phyloP scores from a whole-genome alignment of 352 stramenopile genomes.

The Phytophthora palmivora region DNA sequence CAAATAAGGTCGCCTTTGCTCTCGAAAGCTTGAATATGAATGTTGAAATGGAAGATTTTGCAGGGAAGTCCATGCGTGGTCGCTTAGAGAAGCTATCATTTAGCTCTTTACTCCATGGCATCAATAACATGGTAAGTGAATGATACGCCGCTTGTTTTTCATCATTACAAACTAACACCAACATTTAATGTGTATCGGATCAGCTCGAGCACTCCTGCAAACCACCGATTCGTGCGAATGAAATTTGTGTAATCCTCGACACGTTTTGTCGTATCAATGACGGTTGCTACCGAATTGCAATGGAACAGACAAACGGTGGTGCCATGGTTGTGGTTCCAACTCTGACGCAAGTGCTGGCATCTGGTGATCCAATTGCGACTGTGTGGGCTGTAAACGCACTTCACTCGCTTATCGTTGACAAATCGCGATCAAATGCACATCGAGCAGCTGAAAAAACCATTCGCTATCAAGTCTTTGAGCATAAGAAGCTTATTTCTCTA shows the following conservation, averaged over 20 bases:
- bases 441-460: slow-evolving; percentile 61
- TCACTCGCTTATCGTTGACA: slow-evolving; percentile 69
- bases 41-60: slow-evolving; percentile 69
- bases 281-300: slow-evolving; percentile 69
- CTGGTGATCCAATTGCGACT: slow-evolving; percentile 56
- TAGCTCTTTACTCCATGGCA: slow-evolving; percentile 50
- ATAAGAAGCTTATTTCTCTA: slow-evolving; percentile 67
- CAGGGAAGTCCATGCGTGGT: slow-evolving; percentile 45
- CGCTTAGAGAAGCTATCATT: slow-evolving; percentile 72
- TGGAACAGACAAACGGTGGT: slow-evolving; percentile 53
- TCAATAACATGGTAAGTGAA: slow-evolving; percentile 70
- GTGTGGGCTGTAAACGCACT: slow-evolving; percentile 70
- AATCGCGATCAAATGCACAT: slow-evolving; percentile 45
- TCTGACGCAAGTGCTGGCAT: slow-evolving; percentile 56
- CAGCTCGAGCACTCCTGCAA: slow-evolving; percentile 76
- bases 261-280: slow-evolving; percentile 78
- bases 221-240: slow-evolving; percentile 63
- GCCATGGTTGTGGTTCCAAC: slow-evolving; percentile 48
- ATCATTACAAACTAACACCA: not conserved
- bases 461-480: slow-evolving; percentile 65
- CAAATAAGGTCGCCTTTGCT: slow-evolving; percentile 71
- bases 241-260: slow-evolving; percentile 74
- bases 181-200: not conserved
- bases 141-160: slow-evolving; percentile 1
- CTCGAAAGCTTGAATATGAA: slow-evolving; percentile 83